These are phyloP conservation scores for Hortiboletus campestris DNA, from an alignment of 768 basidiomycete species.

Conservation along the genomic window DNA sequence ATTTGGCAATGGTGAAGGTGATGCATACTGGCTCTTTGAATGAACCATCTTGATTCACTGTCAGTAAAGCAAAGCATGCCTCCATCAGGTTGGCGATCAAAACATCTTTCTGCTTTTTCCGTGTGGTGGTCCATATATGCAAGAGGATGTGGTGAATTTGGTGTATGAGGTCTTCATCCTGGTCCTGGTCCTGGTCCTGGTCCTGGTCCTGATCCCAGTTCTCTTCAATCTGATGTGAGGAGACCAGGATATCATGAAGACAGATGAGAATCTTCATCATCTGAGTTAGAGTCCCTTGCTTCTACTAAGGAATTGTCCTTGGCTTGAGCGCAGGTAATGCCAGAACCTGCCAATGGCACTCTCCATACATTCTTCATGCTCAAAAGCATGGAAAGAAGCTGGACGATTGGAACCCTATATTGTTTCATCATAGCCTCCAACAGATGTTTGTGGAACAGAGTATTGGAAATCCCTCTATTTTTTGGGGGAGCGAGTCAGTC, in stretches of 20 bases:
- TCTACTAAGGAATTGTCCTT: too few species aligned
- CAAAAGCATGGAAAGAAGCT: constrained; percentile 1
- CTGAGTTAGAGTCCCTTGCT: too few species aligned
- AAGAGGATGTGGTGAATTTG: constrained; percentile 8
- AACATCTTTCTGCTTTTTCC: background rate
- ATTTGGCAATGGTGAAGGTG: constrained; percentile 9
- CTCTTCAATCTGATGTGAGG: too few species aligned
- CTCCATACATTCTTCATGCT: too few species aligned
- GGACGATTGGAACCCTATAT: constrained; percentile 6
- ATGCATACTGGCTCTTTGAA: constrained; percentile 14
- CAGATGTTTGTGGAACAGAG: constrained; percentile 22
- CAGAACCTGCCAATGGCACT: too few species aligned
- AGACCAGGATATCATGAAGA: too few species aligned
- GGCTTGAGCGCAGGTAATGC: too few species aligned
- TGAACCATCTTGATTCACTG: background rate
- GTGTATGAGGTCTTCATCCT: too few species aligned
- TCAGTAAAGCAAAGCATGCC: background rate
- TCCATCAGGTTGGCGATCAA: background rate
- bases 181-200: too few species aligned
- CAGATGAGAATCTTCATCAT: too few species aligned
- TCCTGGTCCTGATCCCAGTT: too few species aligned
- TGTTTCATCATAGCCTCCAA: constrained; percentile 1
- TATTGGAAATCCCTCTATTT: constrained; percentile 21
- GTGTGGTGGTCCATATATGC: constrained; percentile 7
- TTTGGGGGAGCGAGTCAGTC: too few species aligned